phyloP scores from a whole-genome alignment of 1,284 basidiomycete species.

The Polyporus tsugae region DNA sequence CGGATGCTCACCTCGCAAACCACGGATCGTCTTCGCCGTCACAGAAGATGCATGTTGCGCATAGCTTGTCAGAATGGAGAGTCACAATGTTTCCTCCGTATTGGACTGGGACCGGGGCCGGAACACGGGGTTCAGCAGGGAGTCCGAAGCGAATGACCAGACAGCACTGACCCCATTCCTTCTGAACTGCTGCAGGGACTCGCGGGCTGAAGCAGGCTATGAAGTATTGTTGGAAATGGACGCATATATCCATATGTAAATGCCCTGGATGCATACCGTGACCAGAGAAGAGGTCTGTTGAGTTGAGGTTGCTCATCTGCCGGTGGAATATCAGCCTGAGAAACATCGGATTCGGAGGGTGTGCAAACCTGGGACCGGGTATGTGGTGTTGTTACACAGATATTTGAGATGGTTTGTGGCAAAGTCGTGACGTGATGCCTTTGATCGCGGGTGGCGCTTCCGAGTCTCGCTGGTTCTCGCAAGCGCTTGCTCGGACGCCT shows the following conservation, averaged over 20 bases:
- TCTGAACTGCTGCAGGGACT: not conserved
- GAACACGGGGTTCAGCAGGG: not conserved
- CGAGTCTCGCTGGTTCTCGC: too few species aligned
- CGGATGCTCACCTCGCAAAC: slow-evolving; percentile 18
- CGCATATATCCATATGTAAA: not conserved
- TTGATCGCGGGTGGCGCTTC: too few species aligned
- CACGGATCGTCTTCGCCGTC: slow-evolving; percentile 26
- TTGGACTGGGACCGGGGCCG: too few species aligned
- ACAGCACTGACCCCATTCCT: slow-evolving; percentile 10
- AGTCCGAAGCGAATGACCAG: not conserved
- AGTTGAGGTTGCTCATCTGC: slow-evolving; percentile 2
- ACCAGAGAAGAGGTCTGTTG: slow-evolving; percentile 4
- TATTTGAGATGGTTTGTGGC: too few species aligned
- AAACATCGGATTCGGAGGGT: too few species aligned
- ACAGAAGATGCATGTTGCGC: slow-evolving; percentile 19
- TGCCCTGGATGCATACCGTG: not conserved
- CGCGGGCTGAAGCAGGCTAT: slow-evolving; percentile 22
- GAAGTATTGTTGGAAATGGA: not conserved
- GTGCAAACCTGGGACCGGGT: too few species aligned
- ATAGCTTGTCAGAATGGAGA: not conserved
- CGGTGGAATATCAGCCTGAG: not conserved
- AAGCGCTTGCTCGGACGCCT: too few species aligned
- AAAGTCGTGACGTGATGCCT: too few species aligned
- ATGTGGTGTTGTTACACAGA: too few species aligned
- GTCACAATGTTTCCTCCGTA: slow-evolving; percentile 12